A percentile compares a stretch with the other conserved stretches of the same genome.
Evolutionary conservation across 352 stramenopile genomes (phyloP).

Genomic region (Saprolegnia diclina): DNA sequence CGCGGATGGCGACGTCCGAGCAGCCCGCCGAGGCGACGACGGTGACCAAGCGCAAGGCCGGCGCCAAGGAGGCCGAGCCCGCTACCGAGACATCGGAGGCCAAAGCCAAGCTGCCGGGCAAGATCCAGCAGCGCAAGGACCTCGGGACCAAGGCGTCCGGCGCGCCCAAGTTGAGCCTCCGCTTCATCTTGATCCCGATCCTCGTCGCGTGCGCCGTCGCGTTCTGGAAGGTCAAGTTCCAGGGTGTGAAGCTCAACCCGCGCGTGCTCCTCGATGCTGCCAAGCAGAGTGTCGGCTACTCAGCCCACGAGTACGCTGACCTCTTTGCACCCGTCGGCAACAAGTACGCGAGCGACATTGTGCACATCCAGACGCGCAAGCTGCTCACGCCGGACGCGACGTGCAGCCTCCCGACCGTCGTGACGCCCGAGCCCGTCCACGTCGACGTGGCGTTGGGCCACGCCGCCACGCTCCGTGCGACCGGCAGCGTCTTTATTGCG

Average conservation of each 20-base stretch:
- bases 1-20: background rate
- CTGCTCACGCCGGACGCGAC: constrained; percentile 30
- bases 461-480: constrained; percentile 32
- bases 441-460: constrained; percentile 36
- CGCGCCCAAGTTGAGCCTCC: constrained; percentile 19
- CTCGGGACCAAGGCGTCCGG: background rate
- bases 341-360: constrained; percentile 56
- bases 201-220: constrained; percentile 12
- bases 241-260: constrained; percentile 13
- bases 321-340: constrained; percentile 24
- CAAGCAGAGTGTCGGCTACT: background rate
- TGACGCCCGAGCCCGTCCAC: constrained; percentile 2
- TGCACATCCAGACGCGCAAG: constrained; percentile 42
- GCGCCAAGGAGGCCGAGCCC: background rate
- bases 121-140: constrained; percentile 5
- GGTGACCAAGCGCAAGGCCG: background rate
- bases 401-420: background rate
- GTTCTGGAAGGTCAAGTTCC: constrained; percentile 23
- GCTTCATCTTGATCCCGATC: constrained; percentile 21
- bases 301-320: background rate
- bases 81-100: background rate
- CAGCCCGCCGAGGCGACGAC: background rate
- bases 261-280: constrained; percentile 2
- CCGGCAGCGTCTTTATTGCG: constrained; percentile 53
- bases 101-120: constrained; percentile 1